Conservation (phyloP, 2,329 filamentous ascomycete species). For the Neocucurbitaria cava region DNA sequence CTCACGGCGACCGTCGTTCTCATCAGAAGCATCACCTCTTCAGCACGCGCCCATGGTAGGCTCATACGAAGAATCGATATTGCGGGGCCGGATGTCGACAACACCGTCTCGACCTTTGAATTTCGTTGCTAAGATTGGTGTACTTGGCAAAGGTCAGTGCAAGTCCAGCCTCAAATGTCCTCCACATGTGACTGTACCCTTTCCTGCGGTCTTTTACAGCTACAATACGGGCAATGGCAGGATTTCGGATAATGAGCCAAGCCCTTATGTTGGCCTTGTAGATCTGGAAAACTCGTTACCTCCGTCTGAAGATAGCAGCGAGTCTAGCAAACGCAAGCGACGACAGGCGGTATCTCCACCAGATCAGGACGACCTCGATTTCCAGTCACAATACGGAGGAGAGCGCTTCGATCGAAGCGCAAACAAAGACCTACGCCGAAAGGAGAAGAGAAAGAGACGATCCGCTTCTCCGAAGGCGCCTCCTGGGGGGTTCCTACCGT, state of each 20-base stretch:
- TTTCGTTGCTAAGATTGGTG: constrained; percentile 94
- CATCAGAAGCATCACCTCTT: constrained; percentile 76
- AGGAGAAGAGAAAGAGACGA: constrained; percentile 66
- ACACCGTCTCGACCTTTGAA: constrained; percentile 90
- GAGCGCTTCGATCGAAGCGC: constrained; percentile 12
- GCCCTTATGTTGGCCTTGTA: constrained; percentile 92
- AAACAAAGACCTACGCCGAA: constrained; percentile 51
- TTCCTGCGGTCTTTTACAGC: constrained; percentile 95
- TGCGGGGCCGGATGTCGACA: constrained; percentile 95
- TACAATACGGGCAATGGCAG: constrained; percentile 75
- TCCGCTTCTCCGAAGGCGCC: constrained; percentile 68
- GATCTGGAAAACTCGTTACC: constrained; percentile 84
- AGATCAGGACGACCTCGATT: constrained; percentile 36
- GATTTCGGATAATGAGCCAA: constrained; percentile 83
- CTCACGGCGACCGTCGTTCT: constrained; percentile 71
- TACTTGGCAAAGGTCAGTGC: constrained; percentile 87
- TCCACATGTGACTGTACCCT: constrained; percentile 86
- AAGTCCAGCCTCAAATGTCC: constrained; percentile 86
- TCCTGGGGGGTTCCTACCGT: constrained; percentile 86
- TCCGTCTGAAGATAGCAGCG: constrained; percentile 54
- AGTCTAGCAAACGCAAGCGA: constrained; percentile 52
- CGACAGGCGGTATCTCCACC: constrained; percentile 35
- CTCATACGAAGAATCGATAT: constrained; percentile 95
- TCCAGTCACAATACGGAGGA: constrained; percentile 26
- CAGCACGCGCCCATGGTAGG: constrained; percentile 96